These are phyloP conservation scores for Helenozyma baotianmanensis DNA, from an alignment of 805 yeast species.

Conservation along the genomic window DNA sequence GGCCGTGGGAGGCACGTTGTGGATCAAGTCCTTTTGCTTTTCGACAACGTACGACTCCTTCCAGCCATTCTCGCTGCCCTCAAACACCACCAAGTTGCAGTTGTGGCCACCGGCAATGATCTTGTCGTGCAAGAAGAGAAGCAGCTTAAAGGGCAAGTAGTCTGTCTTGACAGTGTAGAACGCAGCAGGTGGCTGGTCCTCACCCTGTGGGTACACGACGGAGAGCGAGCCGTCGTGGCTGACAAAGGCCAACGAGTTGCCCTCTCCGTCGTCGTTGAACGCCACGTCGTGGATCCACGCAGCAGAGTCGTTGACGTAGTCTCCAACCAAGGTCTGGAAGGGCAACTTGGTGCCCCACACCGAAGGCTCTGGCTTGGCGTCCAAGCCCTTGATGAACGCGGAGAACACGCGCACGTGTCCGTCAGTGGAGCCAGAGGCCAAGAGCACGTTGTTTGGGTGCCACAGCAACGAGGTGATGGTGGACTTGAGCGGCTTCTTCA, in stretches of 20 bases:
- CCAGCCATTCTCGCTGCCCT: slow-evolving; percentile 66
- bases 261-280: slow-evolving; percentile 67
- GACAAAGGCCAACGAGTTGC: slow-evolving; percentile 68
- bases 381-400: slow-evolving; percentile 84
- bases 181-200: slow-evolving; percentile 56
- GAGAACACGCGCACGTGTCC: slow-evolving; percentile 89
- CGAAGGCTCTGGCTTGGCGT: slow-evolving; percentile 71
- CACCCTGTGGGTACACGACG: slow-evolving; percentile 74
- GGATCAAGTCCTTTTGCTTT: slow-evolving; percentile 36
- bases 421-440: slow-evolving; percentile 90
- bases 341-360: slow-evolving; percentile 96
- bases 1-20: slow-evolving; percentile 41
- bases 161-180: slow-evolving; percentile 57
- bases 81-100: slow-evolving; percentile 82
- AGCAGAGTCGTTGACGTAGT: slow-evolving; percentile 60
- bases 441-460: slow-evolving; percentile 88
- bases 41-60: slow-evolving; percentile 55
- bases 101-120: slow-evolving; percentile 89
- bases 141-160: slow-evolving; percentile 74
- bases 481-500: slow-evolving; percentile 89
- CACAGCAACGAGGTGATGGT: slow-evolving; percentile 80
- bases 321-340: slow-evolving; percentile 86
- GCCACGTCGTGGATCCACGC: slow-evolving; percentile 92
- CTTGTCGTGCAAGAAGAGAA: slow-evolving; percentile 63
- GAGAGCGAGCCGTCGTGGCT: slow-evolving; percentile 85